Percentiles rank a stretch among this genome's conserved stretches.
Evolutionary conservation across 2,329 filamentous ascomycete genomes (phyloP).

Genomic region (Thelonectria blattea): DNA sequence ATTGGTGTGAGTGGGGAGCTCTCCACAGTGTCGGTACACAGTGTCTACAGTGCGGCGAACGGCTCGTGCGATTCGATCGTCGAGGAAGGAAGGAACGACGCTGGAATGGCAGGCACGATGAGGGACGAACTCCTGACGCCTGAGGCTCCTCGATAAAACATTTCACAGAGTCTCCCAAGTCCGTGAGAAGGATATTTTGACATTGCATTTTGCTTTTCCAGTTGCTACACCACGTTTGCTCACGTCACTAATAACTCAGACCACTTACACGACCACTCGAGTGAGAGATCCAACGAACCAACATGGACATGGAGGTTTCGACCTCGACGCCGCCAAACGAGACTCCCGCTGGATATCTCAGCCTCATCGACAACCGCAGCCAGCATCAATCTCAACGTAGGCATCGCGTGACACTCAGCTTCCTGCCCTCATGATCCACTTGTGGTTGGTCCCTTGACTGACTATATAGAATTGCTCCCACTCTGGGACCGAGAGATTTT

Average conservation of each 20-base stretch:
- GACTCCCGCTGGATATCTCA: slow-evolving; percentile 36
- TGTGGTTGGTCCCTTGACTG: slow-evolving; percentile 20
- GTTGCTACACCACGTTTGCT: slow-evolving; percentile 16
- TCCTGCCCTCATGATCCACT: slow-evolving; percentile 16
- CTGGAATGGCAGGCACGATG: not conserved
- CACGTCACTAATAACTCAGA: slow-evolving; percentile 8
- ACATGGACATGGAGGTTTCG: slow-evolving; percentile 28
- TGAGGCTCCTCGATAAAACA: not conserved
- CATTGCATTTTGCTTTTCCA: not conserved
- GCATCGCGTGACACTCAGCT: slow-evolving; percentile 1
- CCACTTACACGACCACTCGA: slow-evolving; percentile 30
- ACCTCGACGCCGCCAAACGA: slow-evolving; percentile 14
- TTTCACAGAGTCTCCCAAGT: not conserved
- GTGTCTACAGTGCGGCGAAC: not conserved
- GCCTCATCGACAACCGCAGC: slow-evolving; percentile 34
- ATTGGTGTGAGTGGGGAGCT: not conserved
- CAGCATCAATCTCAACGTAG: slow-evolving; percentile 37
- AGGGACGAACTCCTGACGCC: not conserved
- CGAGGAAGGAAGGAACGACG: not conserved
- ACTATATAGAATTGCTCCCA: slow-evolving; percentile 36
- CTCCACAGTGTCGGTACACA: not conserved
- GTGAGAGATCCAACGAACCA: slow-evolving; percentile 2
- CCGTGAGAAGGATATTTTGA: not conserved
- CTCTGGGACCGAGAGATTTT: slow-evolving; percentile 42
- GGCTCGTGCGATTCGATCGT: not conserved